Base-by-base conservation (phyloP, 805 yeast genomes). In the Cyberlindnera mississippiensis region DNA sequence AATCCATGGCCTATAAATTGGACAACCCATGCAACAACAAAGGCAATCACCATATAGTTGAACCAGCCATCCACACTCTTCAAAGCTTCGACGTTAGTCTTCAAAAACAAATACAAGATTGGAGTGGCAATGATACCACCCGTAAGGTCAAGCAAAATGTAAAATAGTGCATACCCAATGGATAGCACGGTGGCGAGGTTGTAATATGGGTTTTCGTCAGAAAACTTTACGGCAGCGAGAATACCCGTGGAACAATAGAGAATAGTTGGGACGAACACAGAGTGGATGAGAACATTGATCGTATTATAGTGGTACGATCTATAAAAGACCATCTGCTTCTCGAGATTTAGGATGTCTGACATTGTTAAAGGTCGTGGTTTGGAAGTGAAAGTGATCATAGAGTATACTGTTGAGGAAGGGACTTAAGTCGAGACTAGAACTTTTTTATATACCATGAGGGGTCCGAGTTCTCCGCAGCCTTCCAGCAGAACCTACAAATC, bases 1-100 rank as follows among this genome's bases (percentile, higher is more conserved):
- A 75, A 69, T 2, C 85, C 91, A 59, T 93, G 98, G 4, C 97
- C 96, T 37, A 82, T 69, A 61, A 91, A 89, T 56, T 93, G 98
- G 6, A 78, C 79, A 13, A 79, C 55, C 98, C 99, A 91, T 9
- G 85, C 67, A 2, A 66, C 28, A 0, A 72, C 59, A 59, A 83
- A 85, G 14, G 76, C 51, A 1, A 41, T 51, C 41, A 52, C 32
- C 34, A 55, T 49, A 31, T 37, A 38, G 14, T 33, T 34, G 12
- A 50, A 43, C 15, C 52, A 47, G 24, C 48, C 34, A 24, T 55
- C 59, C 18, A 59, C 39, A 1, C 20, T 8, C 22, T 32, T 17
- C 57, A 44, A 33, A 51, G 37, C 26, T 53, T 52, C 22, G 64
- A 57, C 30, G 62, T 57, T 34, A 36, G 45, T 26, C 51, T 43